Evolutionary conservation across 1,284 basidiomycete species (phyloP).

Genomic region (Trametes versicolor): DNA sequence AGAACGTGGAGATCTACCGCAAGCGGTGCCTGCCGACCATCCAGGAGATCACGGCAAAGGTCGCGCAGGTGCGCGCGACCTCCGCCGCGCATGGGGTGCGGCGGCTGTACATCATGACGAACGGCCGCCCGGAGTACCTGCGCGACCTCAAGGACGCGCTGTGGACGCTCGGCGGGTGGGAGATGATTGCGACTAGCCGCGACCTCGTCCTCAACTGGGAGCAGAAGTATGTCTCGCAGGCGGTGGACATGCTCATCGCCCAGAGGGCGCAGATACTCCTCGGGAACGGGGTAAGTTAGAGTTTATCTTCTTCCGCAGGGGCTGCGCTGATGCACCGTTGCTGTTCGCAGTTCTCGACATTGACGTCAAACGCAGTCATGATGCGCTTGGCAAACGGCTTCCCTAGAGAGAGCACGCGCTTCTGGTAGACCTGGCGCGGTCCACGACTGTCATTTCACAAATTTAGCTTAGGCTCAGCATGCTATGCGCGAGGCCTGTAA

Average conservation of each 20-base stretch:
- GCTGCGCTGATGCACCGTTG: neutral
- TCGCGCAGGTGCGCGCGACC: slow-evolving; percentile 48
- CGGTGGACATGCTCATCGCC: slow-evolving; percentile 56
- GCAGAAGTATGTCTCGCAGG: slow-evolving; percentile 49
- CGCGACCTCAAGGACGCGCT: slow-evolving; percentile 54
- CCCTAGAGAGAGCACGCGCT: slow-evolving; percentile 34
- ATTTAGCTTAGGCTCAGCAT: neutral
- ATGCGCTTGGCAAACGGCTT: slow-evolving; percentile 55
- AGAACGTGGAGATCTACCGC: slow-evolving; percentile 46
- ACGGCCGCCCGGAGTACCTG: slow-evolving; percentile 52
- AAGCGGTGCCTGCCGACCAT: slow-evolving; percentile 58
- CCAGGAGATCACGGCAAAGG: slow-evolving; percentile 54
- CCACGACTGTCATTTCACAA: neutral
- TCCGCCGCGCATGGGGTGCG: slow-evolving; percentile 42
- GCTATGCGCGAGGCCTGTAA: neutral
- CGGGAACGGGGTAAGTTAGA: slow-evolving; percentile 53
- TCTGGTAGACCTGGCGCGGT: slow-evolving; percentile 27
- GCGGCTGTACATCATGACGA: slow-evolving; percentile 65
- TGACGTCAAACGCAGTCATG: slow-evolving; percentile 65
- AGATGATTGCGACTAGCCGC: slow-evolving; percentile 43
- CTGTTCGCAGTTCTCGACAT: slow-evolving; percentile 61
- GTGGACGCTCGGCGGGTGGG: slow-evolving; percentile 34
- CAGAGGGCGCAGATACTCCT: slow-evolving; percentile 53
- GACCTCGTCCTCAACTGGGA: slow-evolving; percentile 50
- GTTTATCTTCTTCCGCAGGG: slow-evolving; percentile 7